Base-by-base conservation (phyloP, 1,284 basidiomycete species). In the Stereum hirsutum region DNA sequence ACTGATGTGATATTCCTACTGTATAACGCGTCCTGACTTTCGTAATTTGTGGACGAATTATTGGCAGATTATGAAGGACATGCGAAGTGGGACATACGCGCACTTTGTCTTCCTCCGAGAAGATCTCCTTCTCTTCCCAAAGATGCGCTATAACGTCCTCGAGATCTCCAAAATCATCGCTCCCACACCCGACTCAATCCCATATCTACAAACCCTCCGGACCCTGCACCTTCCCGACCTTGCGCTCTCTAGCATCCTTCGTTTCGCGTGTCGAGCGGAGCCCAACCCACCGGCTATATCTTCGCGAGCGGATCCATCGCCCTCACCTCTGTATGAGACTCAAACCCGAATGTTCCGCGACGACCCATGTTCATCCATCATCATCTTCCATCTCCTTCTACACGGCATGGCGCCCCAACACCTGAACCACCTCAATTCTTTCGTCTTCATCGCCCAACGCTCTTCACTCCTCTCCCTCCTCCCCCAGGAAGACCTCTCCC, bases 241-340 rank as follows among this genome's bases (percentile, higher is more conserved):
- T 6, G 43, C 54, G 21, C 44, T 52, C 32, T 46, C 54, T 40
- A 42, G 45, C 4, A 52, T 67, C 20, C 43, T 57, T 14, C 55
- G 49, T 25, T 60, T 72, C 35, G 57, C 60, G 4, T 70, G 68
- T 46, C 61, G 70, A 3, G 61, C 60, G 6, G 70, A 73, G 48
- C 72, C 72, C 2, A 72, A 70, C 45, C 70, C 69, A 2, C 48
- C 58, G 5, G 58, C n/a, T n/a, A n/a, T n/a, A n/a, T n/a, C n/a
- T n/a, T n/a, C n/a, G n/a, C 15, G 11, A 35, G 60, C 15, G 43
- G 47, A 10, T 36, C 31, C 4, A 21, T 37, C 15, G 41, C 43
- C 5, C 33, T 46, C 14, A 41, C 46, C 8, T 39, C 47, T 5
- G 27, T 42, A 0, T 44, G 48, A 20, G 44, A 23, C 3, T 19